Base-by-base conservation (phyloP, 2,329 filamentous ascomycete genomes). In the Diaporthe citrichinensis region DNA sequence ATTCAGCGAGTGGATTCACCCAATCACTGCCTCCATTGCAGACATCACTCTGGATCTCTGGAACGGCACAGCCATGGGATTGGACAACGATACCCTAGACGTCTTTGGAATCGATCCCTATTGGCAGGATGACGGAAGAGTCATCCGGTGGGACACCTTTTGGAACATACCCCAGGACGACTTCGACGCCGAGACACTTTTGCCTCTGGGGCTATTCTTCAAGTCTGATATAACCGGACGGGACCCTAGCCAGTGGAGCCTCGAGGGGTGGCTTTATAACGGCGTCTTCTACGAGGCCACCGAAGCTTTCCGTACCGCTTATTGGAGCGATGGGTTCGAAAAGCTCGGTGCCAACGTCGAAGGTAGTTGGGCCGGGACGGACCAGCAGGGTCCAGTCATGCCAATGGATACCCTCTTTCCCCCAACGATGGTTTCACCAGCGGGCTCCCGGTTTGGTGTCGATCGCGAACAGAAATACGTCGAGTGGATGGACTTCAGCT, bases 191-290 rank as follows among this genome's bases (percentile, higher is more conserved):
- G 79, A 80, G 51, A 86, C 86, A 2, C 80, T 89, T 17, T 81
- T 88, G 15, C 87, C 88, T 2, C 85, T 87, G 2, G 86, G 86
- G 2, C 78, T 90, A 1, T 85, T 82, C 73, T 82, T 86, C 78
- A 83, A 84, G 78, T 81, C 83, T 2, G 87, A 92, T 76, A 80
- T 90, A 1, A 90, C 88, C 0, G 87, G 88, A 0, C 84, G 87
- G 8, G 86, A 91, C 76, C 85, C 87, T 12, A 82, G 84, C 20
- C 82, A 87, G 49, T 92, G 90, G 90, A 83, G 80, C 20, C 79
- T 90, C 0, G 82, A 85, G 25, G 87, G 87, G 2, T 91, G 89
- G 88, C 86, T 89, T 23, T 91, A 90, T 78, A 87, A 90, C 74
- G 86, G 86, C 59, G 80, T 88, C n/a, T 88, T 88, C 76, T 92